phyloP scores from a whole-genome alignment of 2,329 filamentous ascomycete genomes.

The Ustulina deusta region DNA sequence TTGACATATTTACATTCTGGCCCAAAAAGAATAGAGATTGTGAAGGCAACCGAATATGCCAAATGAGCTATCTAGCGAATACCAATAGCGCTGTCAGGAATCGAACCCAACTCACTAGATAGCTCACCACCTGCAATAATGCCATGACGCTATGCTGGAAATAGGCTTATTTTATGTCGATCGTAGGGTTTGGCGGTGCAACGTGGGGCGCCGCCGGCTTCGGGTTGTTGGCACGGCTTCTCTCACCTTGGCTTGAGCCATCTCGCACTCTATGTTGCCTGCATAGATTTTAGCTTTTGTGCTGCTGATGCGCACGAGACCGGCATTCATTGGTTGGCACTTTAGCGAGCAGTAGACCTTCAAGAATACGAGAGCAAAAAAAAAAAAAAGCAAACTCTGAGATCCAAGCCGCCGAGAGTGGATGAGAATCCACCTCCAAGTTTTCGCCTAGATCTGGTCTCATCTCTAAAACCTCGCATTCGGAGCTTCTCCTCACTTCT shows the following conservation, averaged over 20 bases:
- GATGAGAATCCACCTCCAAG: background rate
- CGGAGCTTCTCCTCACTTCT: background rate
- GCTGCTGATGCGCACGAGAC: background rate
- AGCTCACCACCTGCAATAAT: too few relatives aligned
- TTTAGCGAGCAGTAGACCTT: background rate
- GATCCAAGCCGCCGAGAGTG: background rate
- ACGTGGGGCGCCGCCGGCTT: conserved; percentile 21
- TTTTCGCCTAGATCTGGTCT: background rate
- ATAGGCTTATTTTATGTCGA: conserved; percentile 22
- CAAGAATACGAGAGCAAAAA: background rate
- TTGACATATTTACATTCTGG: background rate
- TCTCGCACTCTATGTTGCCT: background rate
- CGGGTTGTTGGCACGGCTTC: conserved; percentile 7
- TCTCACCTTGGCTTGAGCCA: conserved; percentile 4
- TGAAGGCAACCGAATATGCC: background rate
- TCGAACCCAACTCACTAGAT: too few relatives aligned
- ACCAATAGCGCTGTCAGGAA: too few relatives aligned
- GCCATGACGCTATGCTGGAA: conserved; percentile 20
- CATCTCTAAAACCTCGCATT: background rate
- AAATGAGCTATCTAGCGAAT: too few relatives aligned
- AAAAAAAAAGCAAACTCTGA: background rate
- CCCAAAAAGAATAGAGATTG: conserved; percentile 4
- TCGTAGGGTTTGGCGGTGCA: conserved; percentile 26
- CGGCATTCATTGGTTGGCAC: background rate
- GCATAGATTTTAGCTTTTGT: background rate